These are phyloP conservation scores for Pestalotiopsis sp. DNA, from an alignment of 2,329 filamentous ascomycete genomes.

Conservation along the genomic window DNA sequence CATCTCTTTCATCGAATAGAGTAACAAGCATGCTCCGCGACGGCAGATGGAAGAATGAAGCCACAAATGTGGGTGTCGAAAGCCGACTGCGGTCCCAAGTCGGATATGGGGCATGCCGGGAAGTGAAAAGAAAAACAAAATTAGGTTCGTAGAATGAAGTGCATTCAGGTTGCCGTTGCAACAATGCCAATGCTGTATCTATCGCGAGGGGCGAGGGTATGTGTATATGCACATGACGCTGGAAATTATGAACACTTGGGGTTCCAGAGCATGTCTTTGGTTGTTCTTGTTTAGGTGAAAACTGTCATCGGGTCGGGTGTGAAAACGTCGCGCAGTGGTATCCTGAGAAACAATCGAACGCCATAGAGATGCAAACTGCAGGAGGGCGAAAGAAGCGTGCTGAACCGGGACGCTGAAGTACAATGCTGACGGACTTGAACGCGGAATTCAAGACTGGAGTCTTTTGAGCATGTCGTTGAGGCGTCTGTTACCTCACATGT, in stretches of 20 bases:
- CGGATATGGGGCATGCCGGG: conserved; percentile 16
- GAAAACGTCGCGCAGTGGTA: conserved; percentile 8
- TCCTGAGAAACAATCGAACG: conserved; percentile 33
- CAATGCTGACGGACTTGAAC: conserved; percentile 15
- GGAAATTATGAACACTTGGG: conserved; percentile 3
- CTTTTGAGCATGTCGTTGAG: not conserved
- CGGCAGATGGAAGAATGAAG: not conserved
- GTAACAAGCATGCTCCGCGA: conserved; percentile 1
- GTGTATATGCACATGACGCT: conserved; percentile 16
- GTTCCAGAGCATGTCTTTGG: not conserved
- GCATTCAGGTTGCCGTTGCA: conserved; percentile 39
- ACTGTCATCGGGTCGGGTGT: not conserved
- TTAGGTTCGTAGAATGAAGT: conserved; percentile 31
- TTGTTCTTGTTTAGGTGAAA: not conserved
- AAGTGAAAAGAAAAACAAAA: conserved; percentile 30
- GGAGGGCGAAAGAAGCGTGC: not conserved
- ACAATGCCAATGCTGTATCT: conserved; percentile 33
- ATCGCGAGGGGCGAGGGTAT: conserved; percentile 24
- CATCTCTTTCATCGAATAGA: conserved; percentile 12
- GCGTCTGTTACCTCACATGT: conserved; percentile 25
- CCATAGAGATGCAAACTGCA: conserved; percentile 39
- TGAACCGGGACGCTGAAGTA: not conserved
- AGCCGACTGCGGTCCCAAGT: conserved; percentile 3
- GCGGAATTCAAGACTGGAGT: not conserved
- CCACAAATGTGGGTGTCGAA: conserved; percentile 8